A percentile compares a stretch with the other conserved stretches of the same genome.
These are phyloP conservation scores for Xenosphaeropsis pyriputrescens DNA, from an alignment of 2,329 filamentous ascomycete species.

Conservation along the genomic window DNA sequence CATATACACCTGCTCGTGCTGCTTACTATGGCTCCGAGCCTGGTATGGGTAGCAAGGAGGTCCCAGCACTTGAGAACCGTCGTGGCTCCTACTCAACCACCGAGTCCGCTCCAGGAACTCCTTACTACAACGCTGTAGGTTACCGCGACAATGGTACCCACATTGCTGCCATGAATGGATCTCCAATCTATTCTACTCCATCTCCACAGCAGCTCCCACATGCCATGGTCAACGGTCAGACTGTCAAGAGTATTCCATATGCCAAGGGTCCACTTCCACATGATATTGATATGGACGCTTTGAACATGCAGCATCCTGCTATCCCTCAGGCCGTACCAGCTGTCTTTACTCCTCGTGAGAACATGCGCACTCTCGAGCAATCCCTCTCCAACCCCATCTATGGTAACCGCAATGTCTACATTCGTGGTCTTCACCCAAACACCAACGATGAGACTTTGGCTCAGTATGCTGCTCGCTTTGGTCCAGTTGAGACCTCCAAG, in stretches of 20 bases:
- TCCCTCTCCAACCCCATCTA: constrained; percentile 83
- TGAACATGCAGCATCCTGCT: constrained; percentile 61
- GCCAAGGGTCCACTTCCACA: constrained; percentile 12
- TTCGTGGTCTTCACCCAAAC: constrained; percentile 86
- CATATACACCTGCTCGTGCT: constrained; percentile 14
- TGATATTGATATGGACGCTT: constrained; percentile 35
- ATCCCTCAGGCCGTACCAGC: constrained; percentile 86
- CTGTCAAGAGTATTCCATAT: constrained; percentile 15
- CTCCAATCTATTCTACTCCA: constrained; percentile 46
- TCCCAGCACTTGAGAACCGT: constrained; percentile 49
- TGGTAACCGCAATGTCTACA: constrained; percentile 96
- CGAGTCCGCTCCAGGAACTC: constrained; percentile 50
- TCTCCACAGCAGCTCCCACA: constrained; percentile 44
- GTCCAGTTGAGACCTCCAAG: constrained; percentile 90
- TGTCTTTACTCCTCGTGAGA: constrained; percentile 70
- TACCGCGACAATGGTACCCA: constrained; percentile 45
- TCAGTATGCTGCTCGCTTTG: constrained; percentile 74
- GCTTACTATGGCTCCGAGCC: constrained; percentile 13
- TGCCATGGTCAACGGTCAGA: constrained; percentile 20
- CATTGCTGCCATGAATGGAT: constrained; percentile 44
- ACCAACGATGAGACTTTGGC: constrained; percentile 85
- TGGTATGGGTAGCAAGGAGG: constrained; percentile 23
- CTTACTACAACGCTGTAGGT: constrained; percentile 42
- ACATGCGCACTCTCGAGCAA: constrained; percentile 81
- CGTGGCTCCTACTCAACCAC: constrained; percentile 55